Evolutionary conservation across 345 rosid species (phyloP), one percentile per base, ranked within the genome.

Genomic region (Barbarea vulgaris): DNA sequence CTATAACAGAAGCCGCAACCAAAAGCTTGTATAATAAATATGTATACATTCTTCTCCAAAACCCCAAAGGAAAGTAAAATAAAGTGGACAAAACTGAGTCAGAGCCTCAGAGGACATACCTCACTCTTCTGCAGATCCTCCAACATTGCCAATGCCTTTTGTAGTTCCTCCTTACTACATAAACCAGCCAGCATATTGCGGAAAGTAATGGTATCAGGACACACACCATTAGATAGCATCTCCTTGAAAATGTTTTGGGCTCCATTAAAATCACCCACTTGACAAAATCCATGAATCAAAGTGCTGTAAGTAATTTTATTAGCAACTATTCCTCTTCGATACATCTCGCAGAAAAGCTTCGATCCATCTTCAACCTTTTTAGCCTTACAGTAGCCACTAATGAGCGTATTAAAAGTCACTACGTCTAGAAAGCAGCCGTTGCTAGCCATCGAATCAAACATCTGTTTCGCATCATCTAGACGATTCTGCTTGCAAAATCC

Each of bases 101-200:
- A n/a, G n/a, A n/a, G n/a, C n/a, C n/a, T n/a, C n/a, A n/a, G 14
- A 57, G 24, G 25, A 57, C 30, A 61, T 21, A 61, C 66, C 28
- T 36, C 10, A 60, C 30, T 60, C 30, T 37, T 60, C 3, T 13
- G 30, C 31, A 61, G 13, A 37, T 61, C 48, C 50, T 37, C 19
- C 19, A 61, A 22, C 31, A 21, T 37, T 37, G 31, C 31, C 48
- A 22, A 0, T 13, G 31, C 31, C 50, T 61, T 61, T 21, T 24
- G 48, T 22, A 37, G 13, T 37, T 61, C 66, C 19, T 21, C 47
- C 48, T 61, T 61, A 37, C 48, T 37, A 37, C 66, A 61, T 61
- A 37, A 14, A 8, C 50, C 19, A 0, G 19, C 31, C 11, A 39
- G 7, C 6, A 61, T 37, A 14, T 0, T 22, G 50, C 0, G 4